Conservation (phyloP, 169 alveolate genomes). For the Eimeria tenella region DNA sequence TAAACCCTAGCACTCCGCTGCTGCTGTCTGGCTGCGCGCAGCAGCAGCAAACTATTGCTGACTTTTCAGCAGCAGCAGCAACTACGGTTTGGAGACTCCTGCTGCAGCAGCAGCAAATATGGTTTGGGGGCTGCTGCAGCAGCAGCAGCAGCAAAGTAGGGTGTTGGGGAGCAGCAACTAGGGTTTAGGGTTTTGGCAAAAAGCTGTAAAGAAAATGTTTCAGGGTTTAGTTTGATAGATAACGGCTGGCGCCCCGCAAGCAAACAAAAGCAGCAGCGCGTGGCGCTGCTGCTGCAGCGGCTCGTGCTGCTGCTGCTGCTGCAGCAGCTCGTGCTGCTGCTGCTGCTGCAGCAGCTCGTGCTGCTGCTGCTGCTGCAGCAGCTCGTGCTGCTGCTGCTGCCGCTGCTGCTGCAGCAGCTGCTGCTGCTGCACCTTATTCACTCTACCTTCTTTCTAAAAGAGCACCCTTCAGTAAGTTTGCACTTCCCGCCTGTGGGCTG, state of each 20-base stretch:
- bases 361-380: slow-evolving; percentile 11
- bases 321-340: not conserved
- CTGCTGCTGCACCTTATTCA: slow-evolving; percentile 18
- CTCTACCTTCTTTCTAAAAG: slow-evolving; percentile 90
- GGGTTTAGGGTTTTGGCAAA: slow-evolving; percentile 2
- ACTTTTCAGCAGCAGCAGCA: no score
- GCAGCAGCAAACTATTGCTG: no score
- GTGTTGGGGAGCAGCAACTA: not conserved
- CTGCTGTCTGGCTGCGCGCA: no score
- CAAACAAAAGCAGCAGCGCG: not conserved
- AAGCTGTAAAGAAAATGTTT: not conserved
- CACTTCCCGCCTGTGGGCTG: slow-evolving; percentile 96
- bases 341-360: not conserved
- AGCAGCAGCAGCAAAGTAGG: not conserved
- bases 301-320: slow-evolving; percentile 6
- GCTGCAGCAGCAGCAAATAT: no score
- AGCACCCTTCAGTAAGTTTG: slow-evolving; percentile 92
- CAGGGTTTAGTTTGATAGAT: no score
- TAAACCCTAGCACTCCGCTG: no score
- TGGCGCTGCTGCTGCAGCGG: not conserved
- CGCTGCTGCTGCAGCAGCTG: not conserved
- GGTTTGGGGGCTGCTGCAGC: no score
- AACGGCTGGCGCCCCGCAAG: not conserved
- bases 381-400: slow-evolving; percentile 21
- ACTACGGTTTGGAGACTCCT: no score